Base-by-base conservation (phyloP, 108 stramenopile genomes). In the Schizochytrium sp. region DNA sequence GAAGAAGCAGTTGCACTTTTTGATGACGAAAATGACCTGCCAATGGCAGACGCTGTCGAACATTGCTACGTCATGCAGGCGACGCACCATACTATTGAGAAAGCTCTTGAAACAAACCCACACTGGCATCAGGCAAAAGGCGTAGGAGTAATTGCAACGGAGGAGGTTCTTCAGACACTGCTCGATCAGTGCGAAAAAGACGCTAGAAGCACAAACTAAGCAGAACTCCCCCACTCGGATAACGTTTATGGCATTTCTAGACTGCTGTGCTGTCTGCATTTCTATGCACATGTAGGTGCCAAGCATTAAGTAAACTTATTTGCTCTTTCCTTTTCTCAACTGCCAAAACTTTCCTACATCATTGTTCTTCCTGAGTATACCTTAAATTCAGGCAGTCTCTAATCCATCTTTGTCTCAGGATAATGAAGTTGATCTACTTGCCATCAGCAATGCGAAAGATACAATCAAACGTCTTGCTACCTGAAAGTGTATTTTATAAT, bases 11-110 rank as follows among this genome's bases (percentile, higher is more conserved):
- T 53, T 8, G 46, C 49, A 4, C 46, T 83, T 28, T 83, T 83
- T 38, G 73, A 83, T 38, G 73, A 83, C 73, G 73, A 83, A 38
- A 83, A 83, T 50, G 73, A 83, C 45, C 73, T 83, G 28, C 73
- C 73, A 4, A 83, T 83, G 73, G 50, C 73, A 4, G 73, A 83
- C 13, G 49, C 46, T 12, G 73, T 83, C 10, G 73, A 38, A 0
- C 73, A 46, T 17, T 83, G 73, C 40, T 83, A 46, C 50, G 73
- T 83, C 50, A 53, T 83, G 50, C 73, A 83, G 53, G 50, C 49
- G 15, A 83, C 73, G 8, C 73, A 83, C 73, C 49, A 19, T 5
- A 8, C 73, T 13, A 53, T 83, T 28, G 50, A 47, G 12, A 50
- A 17, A 4, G 73, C 73, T 4, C 49, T 53, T 38, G 40, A 47